Evolutionary conservation across 805 yeast genomes (phyloP).

Genomic region (Kluyveromyces siamensis): DNA sequence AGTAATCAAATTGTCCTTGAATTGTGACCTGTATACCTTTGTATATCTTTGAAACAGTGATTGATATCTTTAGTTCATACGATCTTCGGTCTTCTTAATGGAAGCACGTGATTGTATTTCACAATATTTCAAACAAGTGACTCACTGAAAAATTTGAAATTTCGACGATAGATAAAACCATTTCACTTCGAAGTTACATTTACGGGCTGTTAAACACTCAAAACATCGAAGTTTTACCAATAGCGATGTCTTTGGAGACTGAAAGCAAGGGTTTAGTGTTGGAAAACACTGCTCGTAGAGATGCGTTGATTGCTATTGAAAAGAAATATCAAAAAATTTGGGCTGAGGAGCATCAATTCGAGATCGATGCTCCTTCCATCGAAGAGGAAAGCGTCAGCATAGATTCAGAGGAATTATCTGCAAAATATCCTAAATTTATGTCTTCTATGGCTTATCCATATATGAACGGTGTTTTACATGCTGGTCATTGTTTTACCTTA

Average conservation of each 20-base stretch:
- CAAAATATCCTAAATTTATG: slow-evolving; percentile 76
- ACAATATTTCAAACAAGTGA: not conserved
- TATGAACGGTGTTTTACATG: slow-evolving; percentile 97
- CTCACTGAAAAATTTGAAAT: not conserved
- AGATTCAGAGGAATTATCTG: slow-evolving; percentile 60
- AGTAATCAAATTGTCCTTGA: too few relatives aligned
- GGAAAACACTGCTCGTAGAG: slow-evolving; percentile 84
- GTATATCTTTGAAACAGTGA: too few relatives aligned
- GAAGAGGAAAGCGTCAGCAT: slow-evolving; percentile 53
- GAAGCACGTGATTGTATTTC: not conserved
- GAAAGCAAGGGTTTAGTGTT: slow-evolving; percentile 29
- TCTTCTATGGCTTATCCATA: slow-evolving; percentile 97
- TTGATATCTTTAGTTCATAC: too few relatives aligned
- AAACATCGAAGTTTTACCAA: not conserved
- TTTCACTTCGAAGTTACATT: not conserved
- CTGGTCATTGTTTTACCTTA: slow-evolving; percentile 93
- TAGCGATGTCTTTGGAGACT: slow-evolving; percentile 17
- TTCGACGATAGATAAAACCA: not conserved
- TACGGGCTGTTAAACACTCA: not conserved
- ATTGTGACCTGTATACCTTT: too few relatives aligned
- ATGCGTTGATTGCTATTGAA: slow-evolving; percentile 81
- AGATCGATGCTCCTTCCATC: slow-evolving; percentile 76
- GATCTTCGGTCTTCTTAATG: too few relatives aligned
- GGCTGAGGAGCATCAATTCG: slow-evolving; percentile 80
- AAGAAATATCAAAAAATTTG: slow-evolving; percentile 79